Base-by-base conservation (phyloP, 2,329 filamentous ascomycete genomes). In the Aulographum hederae region DNA sequence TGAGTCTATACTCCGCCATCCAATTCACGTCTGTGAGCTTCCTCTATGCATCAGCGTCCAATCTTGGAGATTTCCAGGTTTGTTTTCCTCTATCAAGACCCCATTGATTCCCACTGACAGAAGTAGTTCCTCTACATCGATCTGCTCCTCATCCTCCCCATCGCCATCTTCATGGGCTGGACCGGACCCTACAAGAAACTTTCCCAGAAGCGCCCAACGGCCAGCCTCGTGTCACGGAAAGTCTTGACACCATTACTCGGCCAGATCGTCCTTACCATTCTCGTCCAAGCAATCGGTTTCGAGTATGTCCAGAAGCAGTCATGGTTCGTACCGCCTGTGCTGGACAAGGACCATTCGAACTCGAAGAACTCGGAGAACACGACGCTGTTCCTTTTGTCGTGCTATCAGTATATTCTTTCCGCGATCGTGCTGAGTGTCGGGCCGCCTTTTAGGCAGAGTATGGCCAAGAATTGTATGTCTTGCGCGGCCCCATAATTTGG, bases 81-180 rank as follows among this genome's bases (percentile, higher is more conserved):
- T n/a, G n/a, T n/a, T n/a, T 54, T 34, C 13, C 4, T 25, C 21
- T 25, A 25, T 12, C 12, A 10, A 25, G 12, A 25, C 10, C 21
- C 21, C 10, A 12, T 10, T 12, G 21, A 10, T 12, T 25, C 12
- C 10, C 10, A 12, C 21, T 20, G 75, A n/a, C n/a, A n/a, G n/a
- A n/a, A n/a, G n/a, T n/a, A n/a, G 63, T 98, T 94, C 51, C 65
- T 98, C 3, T 95, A 86, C 54, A 95, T 98, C 46, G 89, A 98
- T 45, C 64, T 98, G 11, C 62, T 78, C 3, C 70, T 98, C 34
- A 98, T 98, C 46, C 61, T 98, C 3, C 89, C 89, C 4, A 92
- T 98, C 44, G 89, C 89, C 16, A 81, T 98, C 36, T 95, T 95
- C 52, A 98, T 98, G 89, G 85, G 89, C 42, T 95, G 91, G 89